phyloP scores from a whole-genome alignment of 352 stramenopile genomes.

The Phytophthora pini region DNA sequence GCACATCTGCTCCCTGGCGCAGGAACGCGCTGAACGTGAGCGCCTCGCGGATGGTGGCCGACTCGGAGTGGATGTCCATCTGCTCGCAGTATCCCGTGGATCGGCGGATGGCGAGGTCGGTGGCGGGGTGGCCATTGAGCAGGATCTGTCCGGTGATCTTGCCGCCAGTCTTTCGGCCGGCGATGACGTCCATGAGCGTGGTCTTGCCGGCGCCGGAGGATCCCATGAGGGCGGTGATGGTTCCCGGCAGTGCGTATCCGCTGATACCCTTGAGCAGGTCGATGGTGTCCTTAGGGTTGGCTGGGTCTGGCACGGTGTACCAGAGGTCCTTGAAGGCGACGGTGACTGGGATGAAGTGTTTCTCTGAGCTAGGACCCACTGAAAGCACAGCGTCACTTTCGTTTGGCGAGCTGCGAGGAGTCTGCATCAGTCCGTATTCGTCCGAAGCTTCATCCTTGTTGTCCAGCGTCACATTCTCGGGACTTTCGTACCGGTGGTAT shows the following conservation, averaged over 20 bases:
- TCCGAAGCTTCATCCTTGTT: neutral
- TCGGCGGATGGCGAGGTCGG: constrained; percentile 51
- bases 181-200: constrained; percentile 30
- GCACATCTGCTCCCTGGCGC: constrained; percentile 31
- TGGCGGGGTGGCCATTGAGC: constrained; percentile 48
- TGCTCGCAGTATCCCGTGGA: constrained; percentile 70
- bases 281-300: constrained; percentile 29
- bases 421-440: constrained; percentile 12
- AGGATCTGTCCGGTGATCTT: constrained; percentile 18
- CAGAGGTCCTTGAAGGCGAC: constrained; percentile 27
- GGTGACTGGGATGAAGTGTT: constrained; percentile 21
- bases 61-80: constrained; percentile 87
- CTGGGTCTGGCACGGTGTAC: constrained; percentile 21
- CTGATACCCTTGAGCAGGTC: constrained; percentile 26
- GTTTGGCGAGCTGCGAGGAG: constrained; percentile 5
- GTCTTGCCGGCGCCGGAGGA: constrained; percentile 28
- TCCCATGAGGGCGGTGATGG: constrained; percentile 28
- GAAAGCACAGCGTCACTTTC: constrained; percentile 2
- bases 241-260: constrained; percentile 21
- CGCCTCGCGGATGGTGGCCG: constrained; percentile 82
- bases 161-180: constrained; percentile 25
- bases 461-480: constrained; percentile 29
- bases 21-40: constrained; percentile 38
- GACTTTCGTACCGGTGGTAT: constrained; percentile 21
- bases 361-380: neutral